Conservation (phyloP, 495 filamentous ascomycete genomes). For the Tuber indicum region DNA sequence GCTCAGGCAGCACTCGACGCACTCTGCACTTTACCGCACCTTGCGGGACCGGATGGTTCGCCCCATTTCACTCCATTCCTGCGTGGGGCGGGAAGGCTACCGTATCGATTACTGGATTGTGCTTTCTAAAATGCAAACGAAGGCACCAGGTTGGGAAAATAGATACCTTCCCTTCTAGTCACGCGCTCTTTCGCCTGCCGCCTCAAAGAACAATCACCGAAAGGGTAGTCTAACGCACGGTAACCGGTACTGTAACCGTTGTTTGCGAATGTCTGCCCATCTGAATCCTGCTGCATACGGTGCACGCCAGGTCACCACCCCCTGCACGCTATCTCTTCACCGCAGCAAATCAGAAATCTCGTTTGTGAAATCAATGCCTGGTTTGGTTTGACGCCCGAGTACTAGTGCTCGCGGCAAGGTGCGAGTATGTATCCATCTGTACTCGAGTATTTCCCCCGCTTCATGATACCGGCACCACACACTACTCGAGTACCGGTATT, state of each 20-base stretch:
- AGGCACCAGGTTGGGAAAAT: neutral
- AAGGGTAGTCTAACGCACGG: neutral
- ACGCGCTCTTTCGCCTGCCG: neutral
- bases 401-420: neutral
- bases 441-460: neutral
- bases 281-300: neutral
- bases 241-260: neutral
- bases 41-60: neutral
- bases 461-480: neutral
- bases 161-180: neutral
- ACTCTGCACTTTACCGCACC: neutral
- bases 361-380: neutral
- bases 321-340: neutral
- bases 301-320: neutral
- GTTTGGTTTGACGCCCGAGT: neutral
- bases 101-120: neutral
- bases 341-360: neutral
- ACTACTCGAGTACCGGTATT: neutral
- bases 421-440: neutral
- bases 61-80: neutral
- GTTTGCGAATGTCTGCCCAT: neutral
- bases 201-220: neutral
- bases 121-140: neutral
- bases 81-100: neutral
- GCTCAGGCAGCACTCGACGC: neutral